A percentile compares a stretch with the other conserved stretches of the same genome.
Conservation (phyloP, 1,139 yeast genomes). For the Magnusiomyces magnusii region DNA sequence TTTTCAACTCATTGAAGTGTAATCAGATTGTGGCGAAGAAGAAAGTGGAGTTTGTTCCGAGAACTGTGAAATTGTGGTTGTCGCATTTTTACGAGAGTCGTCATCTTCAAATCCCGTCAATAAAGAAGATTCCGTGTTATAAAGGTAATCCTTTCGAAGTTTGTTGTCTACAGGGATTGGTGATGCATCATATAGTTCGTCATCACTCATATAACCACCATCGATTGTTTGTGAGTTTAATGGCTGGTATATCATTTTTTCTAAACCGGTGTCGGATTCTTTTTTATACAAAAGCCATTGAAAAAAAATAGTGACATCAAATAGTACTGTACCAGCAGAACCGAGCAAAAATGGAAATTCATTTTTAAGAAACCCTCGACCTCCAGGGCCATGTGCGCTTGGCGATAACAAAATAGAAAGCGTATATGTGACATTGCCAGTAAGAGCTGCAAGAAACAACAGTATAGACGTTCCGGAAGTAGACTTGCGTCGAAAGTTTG, state of each 20-base stretch:
- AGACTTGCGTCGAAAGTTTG: constrained; percentile 66
- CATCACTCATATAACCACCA: background rate
- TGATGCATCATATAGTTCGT: no score
- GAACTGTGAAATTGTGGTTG: background rate
- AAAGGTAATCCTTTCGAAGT: background rate
- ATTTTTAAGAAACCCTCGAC: constrained; percentile 46
- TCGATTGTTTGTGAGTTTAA: background rate
- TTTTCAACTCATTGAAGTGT: no score
- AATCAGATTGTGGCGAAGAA: background rate
- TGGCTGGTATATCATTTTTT: background rate
- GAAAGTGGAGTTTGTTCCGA: background rate
- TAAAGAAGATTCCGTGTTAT: background rate
- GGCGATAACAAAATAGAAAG: constrained; percentile 51
- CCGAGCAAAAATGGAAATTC: constrained; percentile 83
- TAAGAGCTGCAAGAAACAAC: constrained; percentile 67
- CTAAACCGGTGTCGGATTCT: constrained; percentile 2
- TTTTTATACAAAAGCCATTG: constrained; percentile 42
- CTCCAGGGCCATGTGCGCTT: constrained; percentile 35
- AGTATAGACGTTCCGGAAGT: constrained; percentile 80
- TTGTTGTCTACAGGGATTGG: no score
- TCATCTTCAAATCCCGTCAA: no score
- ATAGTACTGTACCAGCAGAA: constrained; percentile 75
- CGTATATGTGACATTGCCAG: constrained; percentile 78
- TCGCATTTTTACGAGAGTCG: no score
- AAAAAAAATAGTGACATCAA: constrained; percentile 67